phyloP scores from a whole-genome alignment of 2,329 filamentous ascomycete species.

The Cytospora leucostoma region DNA sequence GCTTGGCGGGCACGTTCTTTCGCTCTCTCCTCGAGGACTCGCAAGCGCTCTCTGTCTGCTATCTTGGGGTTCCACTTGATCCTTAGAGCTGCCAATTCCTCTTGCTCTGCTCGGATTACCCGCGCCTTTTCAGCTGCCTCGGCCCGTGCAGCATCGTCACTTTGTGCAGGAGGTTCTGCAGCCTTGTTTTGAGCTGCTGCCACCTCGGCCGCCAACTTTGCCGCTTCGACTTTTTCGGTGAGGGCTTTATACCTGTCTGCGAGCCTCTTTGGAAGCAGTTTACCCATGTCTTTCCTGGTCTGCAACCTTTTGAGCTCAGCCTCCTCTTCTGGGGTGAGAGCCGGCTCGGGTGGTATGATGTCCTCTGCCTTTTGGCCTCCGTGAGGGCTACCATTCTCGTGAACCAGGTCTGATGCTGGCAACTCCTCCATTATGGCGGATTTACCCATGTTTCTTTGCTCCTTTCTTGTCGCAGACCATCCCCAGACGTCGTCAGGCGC shows the following conservation, averaged over 20 bases:
- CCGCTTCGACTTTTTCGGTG: slow-evolving; percentile 21
- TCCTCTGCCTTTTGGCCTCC: neutral
- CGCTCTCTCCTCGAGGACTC: slow-evolving; percentile 15
- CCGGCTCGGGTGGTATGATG: slow-evolving; percentile 15
- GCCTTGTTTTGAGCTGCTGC: slow-evolving; percentile 11
- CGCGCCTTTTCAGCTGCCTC: slow-evolving; percentile 24
- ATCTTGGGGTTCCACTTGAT: slow-evolving; percentile 21
- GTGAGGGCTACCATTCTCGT: slow-evolving; percentile 15
- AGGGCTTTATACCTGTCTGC: slow-evolving; percentile 18
- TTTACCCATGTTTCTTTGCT: slow-evolving; percentile 36
- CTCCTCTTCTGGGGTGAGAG: slow-evolving; percentile 32
- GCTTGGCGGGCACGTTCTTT: slow-evolving; percentile 19
- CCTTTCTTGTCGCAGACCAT: slow-evolving; percentile 28
- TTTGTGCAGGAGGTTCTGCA: neutral
- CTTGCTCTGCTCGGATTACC: slow-evolving; percentile 21
- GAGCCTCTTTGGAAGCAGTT: slow-evolving; percentile 19
- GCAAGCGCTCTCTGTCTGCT: slow-evolving; percentile 19
- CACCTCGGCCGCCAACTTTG: slow-evolving; percentile 14
- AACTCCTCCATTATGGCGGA: slow-evolving; percentile 27
- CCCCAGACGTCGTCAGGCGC: slow-evolving; percentile 26
- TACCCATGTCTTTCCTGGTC: slow-evolving; percentile 20
- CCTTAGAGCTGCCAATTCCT: slow-evolving; percentile 18
- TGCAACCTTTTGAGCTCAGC: slow-evolving; percentile 36
- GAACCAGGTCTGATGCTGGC: slow-evolving; percentile 14
- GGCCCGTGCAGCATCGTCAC: slow-evolving; percentile 6